Evolutionary conservation across 495 filamentous ascomycete genomes (phyloP).

Genomic region (Trichoderma orchidacearum): DNA sequence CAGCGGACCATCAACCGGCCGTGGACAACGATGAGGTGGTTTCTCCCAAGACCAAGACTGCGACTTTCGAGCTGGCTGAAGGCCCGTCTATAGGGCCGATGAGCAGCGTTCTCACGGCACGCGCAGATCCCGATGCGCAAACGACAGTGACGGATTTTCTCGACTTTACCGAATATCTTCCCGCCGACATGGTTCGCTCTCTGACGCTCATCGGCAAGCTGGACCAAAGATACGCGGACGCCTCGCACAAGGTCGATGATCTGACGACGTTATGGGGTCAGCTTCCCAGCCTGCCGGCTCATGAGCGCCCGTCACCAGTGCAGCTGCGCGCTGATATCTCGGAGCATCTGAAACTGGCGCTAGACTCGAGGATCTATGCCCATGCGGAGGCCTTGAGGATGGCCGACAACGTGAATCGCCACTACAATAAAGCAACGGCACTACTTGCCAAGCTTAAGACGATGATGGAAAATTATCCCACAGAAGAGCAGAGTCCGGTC

Average conservation of each 20-base stretch:
- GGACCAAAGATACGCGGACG: slow-evolving; percentile 53
- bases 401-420: slow-evolving; percentile 61
- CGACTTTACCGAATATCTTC: slow-evolving; percentile 93
- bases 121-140: slow-evolving; percentile 80
- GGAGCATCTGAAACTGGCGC: slow-evolving; percentile 52
- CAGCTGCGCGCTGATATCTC: slow-evolving; percentile 66
- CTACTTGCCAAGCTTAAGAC: slow-evolving; percentile 74
- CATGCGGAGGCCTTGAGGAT: slow-evolving; percentile 76
- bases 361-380: slow-evolving; percentile 62
- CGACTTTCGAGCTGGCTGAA: slow-evolving; percentile 12
- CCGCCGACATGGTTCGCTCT: slow-evolving; percentile 81
- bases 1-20: neutral
- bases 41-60: slow-evolving; percentile 22
- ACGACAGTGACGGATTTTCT: slow-evolving; percentile 90
- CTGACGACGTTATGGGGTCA: slow-evolving; percentile 61
- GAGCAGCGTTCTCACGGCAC: slow-evolving; percentile 6
- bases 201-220: slow-evolving; percentile 78
- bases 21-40: slow-evolving; percentile 20
- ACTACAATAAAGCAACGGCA: slow-evolving; percentile 58
- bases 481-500: slow-evolving; percentile 30
- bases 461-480: slow-evolving; percentile 44
- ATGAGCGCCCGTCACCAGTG: slow-evolving; percentile 28
- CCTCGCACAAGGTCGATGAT: slow-evolving; percentile 53
- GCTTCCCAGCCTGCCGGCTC: slow-evolving; percentile 45
- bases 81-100: neutral